These are phyloP conservation scores for Beauveria scarabaeidicola DNA, from an alignment of 2,329 filamentous ascomycete genomes.

Conservation along the genomic window DNA sequence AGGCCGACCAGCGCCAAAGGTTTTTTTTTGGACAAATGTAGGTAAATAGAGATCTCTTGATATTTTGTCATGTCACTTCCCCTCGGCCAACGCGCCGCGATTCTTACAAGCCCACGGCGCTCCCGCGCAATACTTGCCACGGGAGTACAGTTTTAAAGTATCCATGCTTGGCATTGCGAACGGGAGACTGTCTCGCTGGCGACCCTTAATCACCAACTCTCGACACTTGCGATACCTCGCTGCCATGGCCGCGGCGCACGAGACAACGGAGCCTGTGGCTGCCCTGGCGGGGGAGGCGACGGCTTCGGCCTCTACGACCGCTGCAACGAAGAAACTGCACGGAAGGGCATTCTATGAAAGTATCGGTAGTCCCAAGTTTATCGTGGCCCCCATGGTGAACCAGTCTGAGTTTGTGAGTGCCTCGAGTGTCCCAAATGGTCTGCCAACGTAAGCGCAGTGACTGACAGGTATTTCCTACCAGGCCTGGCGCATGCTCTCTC, in stretches of 20 bases:
- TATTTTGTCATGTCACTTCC: background rate
- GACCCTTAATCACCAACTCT: background rate
- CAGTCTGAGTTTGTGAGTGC: constrained; percentile 86
- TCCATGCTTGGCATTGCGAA: background rate
- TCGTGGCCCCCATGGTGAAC: constrained; percentile 96
- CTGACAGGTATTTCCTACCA: constrained; percentile 26
- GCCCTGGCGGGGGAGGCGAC: background rate
- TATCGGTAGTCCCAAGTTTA: constrained; percentile 81
- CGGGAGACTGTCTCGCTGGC: background rate
- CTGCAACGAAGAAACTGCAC: constrained; percentile 51
- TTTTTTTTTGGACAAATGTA: constrained; percentile 3
- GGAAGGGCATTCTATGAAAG: constrained; percentile 92
- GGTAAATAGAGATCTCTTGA: background rate
- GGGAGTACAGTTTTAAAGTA: background rate
- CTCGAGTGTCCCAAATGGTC: background rate
- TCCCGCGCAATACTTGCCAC: too few species aligned
- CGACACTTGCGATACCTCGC: constrained; percentile 15
- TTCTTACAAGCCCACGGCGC: background rate
- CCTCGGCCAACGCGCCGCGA: background rate
- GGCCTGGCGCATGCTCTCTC: constrained; percentile 96
- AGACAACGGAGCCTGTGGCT: background rate
- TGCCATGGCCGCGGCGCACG: constrained; percentile 22
- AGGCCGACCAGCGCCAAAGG: too few species aligned
- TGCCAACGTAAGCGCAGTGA: background rate
- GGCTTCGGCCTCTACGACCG: constrained; percentile 14